These are phyloP conservation scores for Paecilomyces sp. DNA, from an alignment of 2,329 filamentous ascomycete species.

Conservation along the genomic window DNA sequence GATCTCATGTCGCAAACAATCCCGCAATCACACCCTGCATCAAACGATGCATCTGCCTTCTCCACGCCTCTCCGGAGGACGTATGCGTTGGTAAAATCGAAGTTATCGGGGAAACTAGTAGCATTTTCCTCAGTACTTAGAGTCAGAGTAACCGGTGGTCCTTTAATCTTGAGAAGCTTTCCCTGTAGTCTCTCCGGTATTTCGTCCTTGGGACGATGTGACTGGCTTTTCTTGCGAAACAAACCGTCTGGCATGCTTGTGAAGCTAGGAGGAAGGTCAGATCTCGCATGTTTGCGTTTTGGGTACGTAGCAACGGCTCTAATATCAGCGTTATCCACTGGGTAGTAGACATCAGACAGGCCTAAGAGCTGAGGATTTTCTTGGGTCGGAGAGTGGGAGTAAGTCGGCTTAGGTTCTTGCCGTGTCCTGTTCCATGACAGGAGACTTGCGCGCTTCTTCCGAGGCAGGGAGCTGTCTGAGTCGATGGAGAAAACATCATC, in stretches of 20 bases:
- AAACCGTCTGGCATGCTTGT: neutral
- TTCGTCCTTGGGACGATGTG: neutral
- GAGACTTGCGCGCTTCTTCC: neutral
- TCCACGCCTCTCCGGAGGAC: constrained; percentile 25
- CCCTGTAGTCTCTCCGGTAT: constrained; percentile 11
- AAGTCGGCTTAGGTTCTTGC: neutral
- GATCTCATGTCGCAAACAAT: constrained; percentile 14
- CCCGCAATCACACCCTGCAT: constrained; percentile 25
- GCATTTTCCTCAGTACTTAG: constrained; percentile 9
- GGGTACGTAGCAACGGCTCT: constrained; percentile 13
- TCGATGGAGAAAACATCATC: neutral
- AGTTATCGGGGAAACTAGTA: constrained; percentile 22
- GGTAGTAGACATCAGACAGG: constrained; percentile 15
- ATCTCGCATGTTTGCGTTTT: constrained; percentile 7
- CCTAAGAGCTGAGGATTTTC: constrained; percentile 6
- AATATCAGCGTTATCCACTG: constrained; percentile 13
- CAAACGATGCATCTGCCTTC: constrained; percentile 20
- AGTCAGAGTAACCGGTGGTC: constrained; percentile 20
- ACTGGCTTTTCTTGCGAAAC: constrained; percentile 1
- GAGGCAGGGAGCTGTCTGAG: neutral
- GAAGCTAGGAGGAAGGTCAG: constrained; percentile 3
- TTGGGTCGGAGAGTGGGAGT: neutral
- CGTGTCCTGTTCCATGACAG: neutral
- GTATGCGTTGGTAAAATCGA: constrained; percentile 33
- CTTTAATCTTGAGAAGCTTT: constrained; percentile 19